Base-by-base conservation (phyloP, 768 basidiomycete species). In the Panus rudis region DNA sequence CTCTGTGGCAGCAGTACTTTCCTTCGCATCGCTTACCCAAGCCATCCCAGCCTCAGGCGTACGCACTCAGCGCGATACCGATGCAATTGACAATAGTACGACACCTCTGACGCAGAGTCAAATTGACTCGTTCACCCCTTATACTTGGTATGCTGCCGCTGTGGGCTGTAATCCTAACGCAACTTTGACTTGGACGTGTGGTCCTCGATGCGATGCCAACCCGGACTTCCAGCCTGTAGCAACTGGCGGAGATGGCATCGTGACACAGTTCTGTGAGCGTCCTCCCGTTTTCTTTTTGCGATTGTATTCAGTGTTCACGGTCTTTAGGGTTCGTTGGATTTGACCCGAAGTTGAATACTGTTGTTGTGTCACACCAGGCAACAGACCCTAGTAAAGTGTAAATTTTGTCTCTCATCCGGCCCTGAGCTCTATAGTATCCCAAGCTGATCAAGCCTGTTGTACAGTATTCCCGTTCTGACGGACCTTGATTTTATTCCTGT, bases 281-380 rank as follows among this genome's bases (percentile, higher is more conserved):
- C 10, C 28, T 10, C n/a, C n/a, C 10, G n/a, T 10, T 30, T 10
- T n/a, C 10, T 10, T 10, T 30, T n/a, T 10, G 10, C 10, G n/a
- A 30, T n/a, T 30, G 10, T n/a, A 30, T n/a, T 30, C 28, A 30
- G 10, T n/a, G 10, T 10, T 30, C n/a, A n/a, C n/a, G 32, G 11
- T 13, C 13, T 27, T 16, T 24, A 75, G 74, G 73, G 74, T 75
- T 57, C 43, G 75, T 76, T 23, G 75, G 75, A n/a, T 77, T 63
- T 48, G 69, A 69, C 41, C 66, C 73, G 0, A 60, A 48, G 4
- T 52, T 69, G 13, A 43, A 57, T 13, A 63, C 58, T 1, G 59
- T 67, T 24, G 58, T 67, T 39, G 65, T 67, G 4, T 52, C 61
- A 1, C 65, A 69, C 47, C 62, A 67, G 39, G 67, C 66, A 1